A percentile compares a stretch with the other conserved stretches of the same genome.
These are phyloP conservation scores for Aspergillus carbonarius DNA, from an alignment of 2,329 filamentous ascomycete species.

Conservation along the genomic window DNA sequence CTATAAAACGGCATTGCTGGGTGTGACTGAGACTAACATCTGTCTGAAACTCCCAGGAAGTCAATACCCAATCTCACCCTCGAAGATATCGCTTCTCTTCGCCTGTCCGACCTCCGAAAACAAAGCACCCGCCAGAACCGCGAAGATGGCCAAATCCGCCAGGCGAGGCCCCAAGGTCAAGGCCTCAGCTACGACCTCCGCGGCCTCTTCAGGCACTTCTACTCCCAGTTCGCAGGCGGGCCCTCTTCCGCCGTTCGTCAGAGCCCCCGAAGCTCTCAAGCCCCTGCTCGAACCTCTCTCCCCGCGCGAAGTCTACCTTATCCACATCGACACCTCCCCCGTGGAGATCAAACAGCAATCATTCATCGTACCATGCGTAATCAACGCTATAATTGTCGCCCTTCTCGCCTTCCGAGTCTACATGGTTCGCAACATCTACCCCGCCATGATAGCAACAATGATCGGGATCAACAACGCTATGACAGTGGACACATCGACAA, in stretches of 20 bases:
- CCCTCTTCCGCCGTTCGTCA: constrained; percentile 66
- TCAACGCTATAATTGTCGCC: constrained; percentile 68
- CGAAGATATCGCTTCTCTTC: too few species aligned
- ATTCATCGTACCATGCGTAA: constrained; percentile 72
- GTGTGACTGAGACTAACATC: not conserved
- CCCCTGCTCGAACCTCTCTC: constrained; percentile 68
- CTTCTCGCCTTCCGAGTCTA: constrained; percentile 69
- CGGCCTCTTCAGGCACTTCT: constrained; percentile 30
- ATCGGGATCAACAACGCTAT: constrained; percentile 66
- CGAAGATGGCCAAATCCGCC: constrained; percentile 35
- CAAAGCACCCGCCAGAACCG: too few species aligned
- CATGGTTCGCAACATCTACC: constrained; percentile 71
- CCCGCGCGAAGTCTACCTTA: constrained; percentile 72
- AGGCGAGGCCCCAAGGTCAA: constrained; percentile 32
- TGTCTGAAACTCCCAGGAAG: too few species aligned
- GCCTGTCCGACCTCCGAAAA: too few species aligned
- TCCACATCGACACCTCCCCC: constrained; percentile 75
- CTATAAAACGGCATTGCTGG: not conserved
- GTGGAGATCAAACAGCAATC: constrained; percentile 74
- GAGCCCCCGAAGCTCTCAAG: constrained; percentile 61
- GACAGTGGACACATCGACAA: constrained; percentile 60
- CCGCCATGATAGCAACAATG: constrained; percentile 61
- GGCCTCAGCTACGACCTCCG: constrained; percentile 22
- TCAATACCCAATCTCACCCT: too few species aligned
- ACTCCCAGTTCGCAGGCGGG: constrained; percentile 34